Evolutionary conservation across 257 asterid species (phyloP).

Genomic region (Solanum rostratum): DNA sequence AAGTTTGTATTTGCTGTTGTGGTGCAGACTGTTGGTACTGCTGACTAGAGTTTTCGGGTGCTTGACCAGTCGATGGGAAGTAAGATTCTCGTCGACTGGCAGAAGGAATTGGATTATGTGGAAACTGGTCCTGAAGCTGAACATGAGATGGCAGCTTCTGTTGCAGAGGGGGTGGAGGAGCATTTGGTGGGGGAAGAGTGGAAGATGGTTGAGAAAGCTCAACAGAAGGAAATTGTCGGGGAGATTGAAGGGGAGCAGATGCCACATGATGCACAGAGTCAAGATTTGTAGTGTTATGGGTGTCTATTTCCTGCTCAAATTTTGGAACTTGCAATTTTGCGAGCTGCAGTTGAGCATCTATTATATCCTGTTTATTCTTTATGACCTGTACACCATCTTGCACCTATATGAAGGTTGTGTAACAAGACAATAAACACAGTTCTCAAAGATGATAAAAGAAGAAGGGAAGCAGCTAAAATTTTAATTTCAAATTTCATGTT

Average conservation of each 20-base stretch:
- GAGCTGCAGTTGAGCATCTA: constrained; percentile 55
- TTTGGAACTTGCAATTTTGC: constrained; percentile 50
- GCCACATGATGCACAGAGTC: constrained; percentile 32
- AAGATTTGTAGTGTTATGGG: constrained; percentile 24
- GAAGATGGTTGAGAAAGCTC: constrained; percentile 31
- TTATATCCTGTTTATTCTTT: constrained; percentile 68
- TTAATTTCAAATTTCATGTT: background rate
- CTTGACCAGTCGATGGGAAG: constrained; percentile 44
- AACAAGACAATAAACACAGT: background rate
- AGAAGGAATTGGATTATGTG: constrained; percentile 40
- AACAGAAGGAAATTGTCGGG: constrained; percentile 41
- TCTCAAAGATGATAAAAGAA: background rate
- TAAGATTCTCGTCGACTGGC: constrained; percentile 45
- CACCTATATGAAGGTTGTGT: constrained; percentile 45
- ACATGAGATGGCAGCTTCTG: constrained; percentile 38
- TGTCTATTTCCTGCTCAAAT: constrained; percentile 37
- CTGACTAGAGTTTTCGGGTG: constrained; percentile 45
- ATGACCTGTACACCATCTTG: constrained; percentile 52
- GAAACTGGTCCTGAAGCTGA: constrained; percentile 46
- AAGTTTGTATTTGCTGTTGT: constrained; percentile 17
- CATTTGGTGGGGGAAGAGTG: constrained; percentile 1
- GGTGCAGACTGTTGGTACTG: constrained; percentile 46
- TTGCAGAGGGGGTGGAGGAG: constrained; percentile 39
- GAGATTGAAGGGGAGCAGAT: constrained; percentile 28
- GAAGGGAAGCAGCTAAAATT: background rate